phyloP scores from a whole-genome alignment of 805 yeast species.

The Saturnispora halmiae region DNA sequence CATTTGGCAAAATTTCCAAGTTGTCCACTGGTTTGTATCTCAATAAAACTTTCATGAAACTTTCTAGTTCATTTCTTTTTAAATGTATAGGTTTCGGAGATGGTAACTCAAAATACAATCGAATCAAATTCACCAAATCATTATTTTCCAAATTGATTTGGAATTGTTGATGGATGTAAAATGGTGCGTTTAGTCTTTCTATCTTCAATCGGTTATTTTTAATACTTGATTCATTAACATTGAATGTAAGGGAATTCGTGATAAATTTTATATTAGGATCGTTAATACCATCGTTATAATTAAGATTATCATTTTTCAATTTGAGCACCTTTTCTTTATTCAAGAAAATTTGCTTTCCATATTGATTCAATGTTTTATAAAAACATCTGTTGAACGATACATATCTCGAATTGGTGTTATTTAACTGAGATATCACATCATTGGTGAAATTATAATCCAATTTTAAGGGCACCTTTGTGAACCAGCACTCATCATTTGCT shows the following conservation, averaged over 20 bases:
- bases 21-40: constrained; percentile 11
- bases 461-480: neutral
- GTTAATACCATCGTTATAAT: neutral
- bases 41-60: constrained; percentile 10
- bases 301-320: neutral
- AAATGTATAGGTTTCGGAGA: constrained; percentile 14
- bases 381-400: constrained; percentile 4
- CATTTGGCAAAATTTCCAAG: constrained; percentile 5
- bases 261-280: neutral
- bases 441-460: neutral
- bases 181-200: constrained; percentile 11
- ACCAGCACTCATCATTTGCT: neutral
- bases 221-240: constrained; percentile 6
- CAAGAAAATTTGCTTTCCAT: neutral
- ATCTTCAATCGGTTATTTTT: constrained; percentile 12
- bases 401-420: neutral
- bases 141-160: constrained; percentile 7
- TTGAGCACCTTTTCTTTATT: neutral
- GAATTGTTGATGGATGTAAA: constrained; percentile 18
- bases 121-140: constrained; percentile 10
- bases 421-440: neutral
- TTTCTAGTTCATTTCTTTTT: constrained; percentile 17
- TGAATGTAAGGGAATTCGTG: neutral
- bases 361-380: neutral
- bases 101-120: constrained; percentile 18